These are phyloP conservation scores for Breynia disticha DNA, from an alignment of 441 rosid species.

Conservation along the genomic window DNA sequence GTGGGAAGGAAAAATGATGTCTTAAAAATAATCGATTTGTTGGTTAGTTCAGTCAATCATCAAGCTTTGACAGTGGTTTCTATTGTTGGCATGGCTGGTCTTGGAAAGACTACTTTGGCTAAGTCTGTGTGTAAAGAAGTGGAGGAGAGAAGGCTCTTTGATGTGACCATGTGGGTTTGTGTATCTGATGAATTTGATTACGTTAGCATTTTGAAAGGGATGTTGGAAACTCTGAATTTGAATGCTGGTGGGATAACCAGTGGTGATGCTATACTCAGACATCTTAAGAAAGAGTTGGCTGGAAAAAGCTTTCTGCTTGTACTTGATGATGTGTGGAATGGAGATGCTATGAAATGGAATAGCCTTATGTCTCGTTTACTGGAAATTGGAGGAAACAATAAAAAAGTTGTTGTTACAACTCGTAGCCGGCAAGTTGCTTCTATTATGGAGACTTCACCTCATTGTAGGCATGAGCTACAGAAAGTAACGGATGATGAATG, in stretches of 20 bases:
- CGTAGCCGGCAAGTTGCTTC: not conserved
- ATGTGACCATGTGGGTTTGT: conserved; percentile 7
- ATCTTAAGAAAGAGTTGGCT: not conserved
- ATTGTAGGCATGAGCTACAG: not conserved
- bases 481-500: conserved; percentile 3
- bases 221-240: not conserved
- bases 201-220: not conserved
- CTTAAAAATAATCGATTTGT: not conserved
- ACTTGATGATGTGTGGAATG: conserved; percentile 18
- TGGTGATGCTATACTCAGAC: not conserved
- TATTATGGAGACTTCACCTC: not conserved
- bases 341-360: conserved; percentile 10
- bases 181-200: conserved; percentile 4
- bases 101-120: conserved; percentile 9
- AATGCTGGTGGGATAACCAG: not conserved
- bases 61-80: not conserved
- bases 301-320: conserved; percentile 11
- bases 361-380: not conserved
- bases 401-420: conserved; percentile 17
- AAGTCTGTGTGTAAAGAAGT: conserved; percentile 3
- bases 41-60: not conserved
- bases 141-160: not conserved
- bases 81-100: conserved; percentile 8
- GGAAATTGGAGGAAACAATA: not conserved
- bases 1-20: not conserved